Conservation (phyloP, 164 flowering plant species). For the Vitis rupestris region DNA sequence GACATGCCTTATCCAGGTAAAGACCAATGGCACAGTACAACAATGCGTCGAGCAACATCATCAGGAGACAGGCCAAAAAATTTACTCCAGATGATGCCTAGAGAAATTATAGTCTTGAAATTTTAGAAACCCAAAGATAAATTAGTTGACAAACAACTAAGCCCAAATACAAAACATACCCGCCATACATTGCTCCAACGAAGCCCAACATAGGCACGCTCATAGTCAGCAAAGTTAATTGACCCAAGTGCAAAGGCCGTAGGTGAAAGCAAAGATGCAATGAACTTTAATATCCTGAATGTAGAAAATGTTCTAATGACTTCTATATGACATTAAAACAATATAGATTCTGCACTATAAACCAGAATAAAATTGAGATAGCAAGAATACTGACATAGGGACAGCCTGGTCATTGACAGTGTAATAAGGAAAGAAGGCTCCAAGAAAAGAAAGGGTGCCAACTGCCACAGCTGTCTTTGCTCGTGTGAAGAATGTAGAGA, state of each 20-base stretch:
- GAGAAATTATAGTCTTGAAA: constrained; percentile 13
- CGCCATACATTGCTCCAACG: constrained; percentile 99
- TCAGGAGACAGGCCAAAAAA: constrained; percentile 79
- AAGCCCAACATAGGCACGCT: constrained; percentile 98
- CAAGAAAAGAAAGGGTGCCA: constrained; percentile 95
- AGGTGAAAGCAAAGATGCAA: constrained; percentile 93
- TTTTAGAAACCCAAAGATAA: constrained; percentile 5
- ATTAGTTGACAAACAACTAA: background rate
- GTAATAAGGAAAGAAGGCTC: constrained; percentile 94
- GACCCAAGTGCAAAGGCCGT: constrained; percentile 98
- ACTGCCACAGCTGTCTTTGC: constrained; percentile 99
- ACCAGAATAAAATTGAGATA: constrained; percentile 12
- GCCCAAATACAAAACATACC: constrained; percentile 36
- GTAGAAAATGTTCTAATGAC: constrained; percentile 3
- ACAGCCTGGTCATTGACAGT: constrained; percentile 80
- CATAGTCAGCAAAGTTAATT: constrained; percentile 94
- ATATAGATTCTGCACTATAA: constrained; percentile 1
- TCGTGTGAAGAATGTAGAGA: constrained; percentile 88
- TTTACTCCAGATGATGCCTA: constrained; percentile 96
- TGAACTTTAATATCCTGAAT: constrained; percentile 67
- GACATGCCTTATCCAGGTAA: constrained; percentile 84
- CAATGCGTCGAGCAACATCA: constrained; percentile 85
- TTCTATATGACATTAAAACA: background rate
- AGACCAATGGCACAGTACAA: constrained; percentile 77
- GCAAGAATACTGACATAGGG: constrained; percentile 59